These are phyloP conservation scores for Wickerhamomyces chambardii DNA, from an alignment of 805 yeast species.

Conservation along the genomic window DNA sequence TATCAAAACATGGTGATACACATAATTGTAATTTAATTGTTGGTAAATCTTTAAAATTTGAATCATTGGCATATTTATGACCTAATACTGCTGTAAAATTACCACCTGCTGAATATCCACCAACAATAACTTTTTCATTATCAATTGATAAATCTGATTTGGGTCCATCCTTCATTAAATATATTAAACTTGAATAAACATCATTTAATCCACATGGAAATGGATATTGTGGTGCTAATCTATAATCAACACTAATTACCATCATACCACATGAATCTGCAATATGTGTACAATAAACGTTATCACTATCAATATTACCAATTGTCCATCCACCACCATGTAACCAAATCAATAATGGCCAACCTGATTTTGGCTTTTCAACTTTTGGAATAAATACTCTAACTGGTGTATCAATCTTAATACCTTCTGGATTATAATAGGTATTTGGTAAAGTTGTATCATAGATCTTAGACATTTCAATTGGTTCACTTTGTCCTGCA, in stretches of 20 bases:
- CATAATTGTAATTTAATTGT: slow-evolving; percentile 28
- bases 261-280: slow-evolving; percentile 26
- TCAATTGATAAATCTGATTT: slow-evolving; percentile 1
- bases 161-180: slow-evolving; percentile 15
- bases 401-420: slow-evolving; percentile 19
- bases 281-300: slow-evolving; percentile 31
- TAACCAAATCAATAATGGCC: slow-evolving; percentile 29
- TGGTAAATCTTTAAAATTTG: slow-evolving; percentile 12
- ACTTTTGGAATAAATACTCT: slow-evolving; percentile 31
- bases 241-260: slow-evolving; percentile 37
- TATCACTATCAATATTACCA: slow-evolving; percentile 30
- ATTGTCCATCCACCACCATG: slow-evolving; percentile 40
- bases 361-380: slow-evolving; percentile 24
- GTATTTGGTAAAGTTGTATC: slow-evolving; percentile 26
- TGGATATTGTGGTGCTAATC: slow-evolving; percentile 38
- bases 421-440: slow-evolving; percentile 12
- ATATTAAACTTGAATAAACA: slow-evolving; percentile 23
- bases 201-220: slow-evolving; percentile 38
- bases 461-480: slow-evolving; percentile 17
- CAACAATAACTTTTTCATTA: not conserved
- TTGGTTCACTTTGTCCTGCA: slow-evolving; percentile 28
- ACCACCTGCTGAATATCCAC: slow-evolving; percentile 2
- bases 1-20: slow-evolving; percentile 35
- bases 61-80: slow-evolving; percentile 17
- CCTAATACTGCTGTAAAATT: slow-evolving; percentile 13